Evolutionary conservation across 441 rosid species (phyloP).

Genomic region (Erodium trifolium): DNA sequence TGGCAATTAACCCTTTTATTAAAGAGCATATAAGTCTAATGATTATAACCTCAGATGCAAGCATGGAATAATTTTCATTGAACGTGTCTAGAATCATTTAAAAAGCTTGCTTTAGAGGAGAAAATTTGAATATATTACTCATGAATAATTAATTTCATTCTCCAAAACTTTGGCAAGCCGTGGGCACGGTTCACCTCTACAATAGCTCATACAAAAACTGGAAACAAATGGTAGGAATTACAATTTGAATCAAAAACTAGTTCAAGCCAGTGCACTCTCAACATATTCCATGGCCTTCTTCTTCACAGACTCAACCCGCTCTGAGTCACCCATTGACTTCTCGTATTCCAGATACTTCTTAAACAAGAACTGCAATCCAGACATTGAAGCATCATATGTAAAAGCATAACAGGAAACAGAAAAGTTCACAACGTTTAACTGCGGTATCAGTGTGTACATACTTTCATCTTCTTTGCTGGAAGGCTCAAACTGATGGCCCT

Average conservation of each 20-base stretch:
- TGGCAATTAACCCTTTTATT: no score
- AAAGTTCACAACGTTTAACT: neutral
- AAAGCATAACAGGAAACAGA: conserved; percentile 3
- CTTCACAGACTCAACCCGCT: conserved; percentile 56
- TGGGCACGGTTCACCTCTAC: neutral
- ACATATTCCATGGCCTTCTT: conserved; percentile 80
- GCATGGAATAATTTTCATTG: neutral
- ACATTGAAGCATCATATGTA: neutral
- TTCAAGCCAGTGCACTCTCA: conserved; percentile 39
- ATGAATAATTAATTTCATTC: neutral
- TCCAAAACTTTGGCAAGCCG: neutral
- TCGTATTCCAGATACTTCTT: conserved; percentile 79
- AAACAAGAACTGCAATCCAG: conserved; percentile 63
- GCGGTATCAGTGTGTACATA: conserved; percentile 18
- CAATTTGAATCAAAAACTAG: neutral
- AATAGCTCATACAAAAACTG: neutral
- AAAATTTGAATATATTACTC: neutral
- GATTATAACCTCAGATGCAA: no score
- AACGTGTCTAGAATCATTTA: neutral
- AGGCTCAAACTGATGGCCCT: conserved; percentile 86
- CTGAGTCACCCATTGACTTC: conserved; percentile 54
- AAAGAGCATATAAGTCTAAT: no score
- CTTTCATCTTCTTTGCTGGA: conserved; percentile 82
- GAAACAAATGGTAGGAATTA: neutral
- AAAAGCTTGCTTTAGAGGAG: neutral